Conservation (phyloP, 2,329 filamentous ascomycete genomes). For the Botryotinia narcissicola region DNA sequence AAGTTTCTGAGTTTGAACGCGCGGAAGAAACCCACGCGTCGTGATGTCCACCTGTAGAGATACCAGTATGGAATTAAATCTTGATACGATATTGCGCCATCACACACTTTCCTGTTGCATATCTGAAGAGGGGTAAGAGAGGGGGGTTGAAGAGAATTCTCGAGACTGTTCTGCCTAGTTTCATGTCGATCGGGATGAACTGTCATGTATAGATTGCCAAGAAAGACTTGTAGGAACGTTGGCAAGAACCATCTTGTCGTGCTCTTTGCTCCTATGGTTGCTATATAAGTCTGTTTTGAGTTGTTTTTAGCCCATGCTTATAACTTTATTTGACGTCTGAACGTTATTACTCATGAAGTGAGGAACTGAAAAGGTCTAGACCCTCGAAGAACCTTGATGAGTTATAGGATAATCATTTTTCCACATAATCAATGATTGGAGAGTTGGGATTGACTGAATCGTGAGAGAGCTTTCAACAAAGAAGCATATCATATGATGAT, state of each 20-base stretch:
- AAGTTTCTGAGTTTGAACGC: background rate
- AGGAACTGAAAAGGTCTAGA: background rate
- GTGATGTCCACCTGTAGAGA: background rate
- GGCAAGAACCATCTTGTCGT: background rate
- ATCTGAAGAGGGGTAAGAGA: constrained; percentile 3
- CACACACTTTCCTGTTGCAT: background rate
- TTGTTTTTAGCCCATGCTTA: background rate
- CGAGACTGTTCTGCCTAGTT: background rate
- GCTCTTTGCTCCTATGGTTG: background rate
- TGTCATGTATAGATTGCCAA: background rate
- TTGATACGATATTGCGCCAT: background rate
- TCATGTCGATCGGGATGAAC: background rate
- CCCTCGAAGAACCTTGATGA: background rate
- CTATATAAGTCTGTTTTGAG: background rate
- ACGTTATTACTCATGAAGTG: background rate
- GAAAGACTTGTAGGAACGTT: background rate
- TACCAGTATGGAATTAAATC: background rate
- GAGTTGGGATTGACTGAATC: background rate
- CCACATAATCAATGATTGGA: background rate
- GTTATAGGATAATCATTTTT: background rate
- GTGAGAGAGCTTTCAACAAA: background rate
- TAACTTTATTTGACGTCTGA: background rate
- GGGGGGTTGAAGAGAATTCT: background rate
- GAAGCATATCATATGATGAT: background rate
- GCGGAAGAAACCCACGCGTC: background rate